A percentile compares a stretch with the other conserved stretches of the same genome.
Evolutionary conservation across 1,284 basidiomycete species (phyloP).

Genomic region (Leccinum discolor): DNA sequence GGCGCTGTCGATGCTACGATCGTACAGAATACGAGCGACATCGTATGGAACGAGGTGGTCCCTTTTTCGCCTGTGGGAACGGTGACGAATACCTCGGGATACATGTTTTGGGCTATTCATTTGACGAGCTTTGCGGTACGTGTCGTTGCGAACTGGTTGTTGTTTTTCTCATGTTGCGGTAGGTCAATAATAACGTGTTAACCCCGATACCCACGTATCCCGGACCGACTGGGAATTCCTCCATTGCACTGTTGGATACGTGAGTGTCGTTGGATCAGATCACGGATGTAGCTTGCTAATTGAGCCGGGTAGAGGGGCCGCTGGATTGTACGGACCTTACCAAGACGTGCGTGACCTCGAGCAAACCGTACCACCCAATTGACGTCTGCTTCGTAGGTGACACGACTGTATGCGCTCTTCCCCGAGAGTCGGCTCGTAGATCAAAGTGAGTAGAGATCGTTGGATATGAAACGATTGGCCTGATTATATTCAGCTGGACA

Average conservation of each 20-base stretch:
- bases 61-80: constrained; percentile 66
- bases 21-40: constrained; percentile 56
- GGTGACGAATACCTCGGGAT: constrained; percentile 64
- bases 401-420: constrained; percentile 64
- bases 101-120: constrained; percentile 81
- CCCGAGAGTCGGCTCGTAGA: constrained; percentile 73
- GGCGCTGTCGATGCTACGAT: constrained; percentile 74
- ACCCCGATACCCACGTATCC: constrained; percentile 70
- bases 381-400: constrained; percentile 50
- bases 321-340: constrained; percentile 81
- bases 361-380: constrained; percentile 5
- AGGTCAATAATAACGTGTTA: constrained; percentile 66
- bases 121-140: constrained; percentile 60
- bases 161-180: constrained; percentile 6
- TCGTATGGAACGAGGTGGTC: constrained; percentile 74
- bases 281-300: constrained; percentile 3
- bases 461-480: constrained; percentile 3
- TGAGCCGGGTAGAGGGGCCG: constrained; percentile 56
- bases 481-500: constrained; percentile 52
- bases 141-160: background rate
- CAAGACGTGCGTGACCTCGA: constrained; percentile 58
- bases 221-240: constrained; percentile 50
- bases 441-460: constrained; percentile 34
- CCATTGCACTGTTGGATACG: constrained; percentile 80
- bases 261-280: constrained; percentile 36